Base-by-base conservation (phyloP, 352 stramenopile species). In the Phytophthora multivora region DNA sequence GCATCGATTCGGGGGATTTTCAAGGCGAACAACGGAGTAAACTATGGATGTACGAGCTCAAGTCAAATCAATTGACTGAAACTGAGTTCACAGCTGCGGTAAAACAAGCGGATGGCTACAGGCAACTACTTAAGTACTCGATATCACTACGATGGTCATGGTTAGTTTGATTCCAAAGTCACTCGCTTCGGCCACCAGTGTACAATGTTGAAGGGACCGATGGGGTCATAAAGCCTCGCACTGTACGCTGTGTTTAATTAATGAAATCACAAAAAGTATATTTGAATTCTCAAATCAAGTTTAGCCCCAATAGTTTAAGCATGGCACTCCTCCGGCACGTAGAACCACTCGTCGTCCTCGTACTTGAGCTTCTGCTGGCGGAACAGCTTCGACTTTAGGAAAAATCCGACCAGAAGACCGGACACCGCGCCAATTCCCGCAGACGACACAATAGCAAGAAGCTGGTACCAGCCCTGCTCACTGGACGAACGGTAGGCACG, bases 341-440 rank as follows among this genome's bases (percentile, higher is more conserved):
- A 70, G 69, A 90, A 90, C 77, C 77, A 89, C 64, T 89, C 81
- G 19, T 85, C 67, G 53, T 90, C 79, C 15, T 89, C 77, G 52
- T 84, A 90, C 54, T 88, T 82, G 33, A 63, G 33, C 36, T 82
- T 64, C 26, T 90, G 81, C 53, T 90, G 77, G 10, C 63, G 61
- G 53, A 89, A 89, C 4, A 78, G 55, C 26, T 71, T 69, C 3
- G 76, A 79, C 13, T 70, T 63, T 12, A 90, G 67, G 25, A 85
- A 75, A 28, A 56, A 69, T 39, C 67, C 67, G 13, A 72, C 62
- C 0, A 72, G 3, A n/a, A 65, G 43, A n/a, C 62, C 67, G 0
- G 67, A 76, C 10, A 79, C 53, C 6, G 79, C 53, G 3, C 53
- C 59, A 4, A 88, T 88, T 5, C 45, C 79, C 2, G 79, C 56